Evolutionary conservation across 2,329 filamentous ascomycete genomes (phyloP), one percentile per base, ranked within the genome.

Genomic region (Conoideocrella luteorostrata): DNA sequence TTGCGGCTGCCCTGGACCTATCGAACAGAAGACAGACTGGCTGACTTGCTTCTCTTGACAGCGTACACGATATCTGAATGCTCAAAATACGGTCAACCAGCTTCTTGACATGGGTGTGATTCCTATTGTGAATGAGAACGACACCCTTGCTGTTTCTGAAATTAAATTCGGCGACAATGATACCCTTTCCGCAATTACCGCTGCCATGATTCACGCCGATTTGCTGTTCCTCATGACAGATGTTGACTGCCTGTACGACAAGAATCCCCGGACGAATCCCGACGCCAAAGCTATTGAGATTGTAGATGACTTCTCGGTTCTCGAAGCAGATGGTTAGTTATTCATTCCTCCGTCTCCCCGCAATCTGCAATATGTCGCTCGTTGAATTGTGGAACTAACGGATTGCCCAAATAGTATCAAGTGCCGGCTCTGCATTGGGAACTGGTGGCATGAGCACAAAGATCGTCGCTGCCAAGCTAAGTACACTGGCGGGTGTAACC

Each of bases 91-190:
- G 0, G 87, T 98, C 61, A 78, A 81, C 41, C 88, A 95, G 64
- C 75, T 97, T 37, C 71, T 98, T 15, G 83, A 90, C 56, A 93
- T 96, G 84, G 90, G 90, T 2, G 91, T 97, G 21, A 94, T 98
- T 50, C 93, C 93, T 9, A 96, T 98, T 56, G 93, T 98, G 51
- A 98, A 98, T 58, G 93, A 98, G 68, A 98, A 98, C 65, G 93
- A 98, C 64, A 98, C 93, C 3, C 71, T 98, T 43, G 88, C 90
- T 20, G 93, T 98, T 52, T 87, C 91, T 35, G 93, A 98, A 75
- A 98, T 98, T 69, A 97, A 97, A 72, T 98, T 98, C 60, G 93
- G 93, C 53, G 93, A 98, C 72, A 98, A 98, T 57, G 93, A 98
- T 65, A 98, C 93, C 2, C 74, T 98, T 37, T 95, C 89, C 11